phyloP scores from a whole-genome alignment of 164 flowering plant genomes.

The Vitis cinerea region DNA sequence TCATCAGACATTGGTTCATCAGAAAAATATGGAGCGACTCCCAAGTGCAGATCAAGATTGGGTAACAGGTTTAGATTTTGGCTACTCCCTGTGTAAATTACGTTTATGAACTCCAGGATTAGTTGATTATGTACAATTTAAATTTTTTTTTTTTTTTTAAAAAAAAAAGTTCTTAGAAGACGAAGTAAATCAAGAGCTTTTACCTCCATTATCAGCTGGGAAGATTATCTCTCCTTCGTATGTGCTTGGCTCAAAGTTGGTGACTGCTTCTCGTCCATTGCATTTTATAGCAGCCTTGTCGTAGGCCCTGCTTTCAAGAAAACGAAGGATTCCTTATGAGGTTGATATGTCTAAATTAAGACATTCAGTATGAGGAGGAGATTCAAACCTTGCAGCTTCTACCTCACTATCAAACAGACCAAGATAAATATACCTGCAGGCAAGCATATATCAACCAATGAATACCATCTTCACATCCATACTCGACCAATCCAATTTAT shows the following conservation, averaged over 20 bases:
- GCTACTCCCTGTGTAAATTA: slow-evolving; percentile 9
- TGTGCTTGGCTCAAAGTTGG: slow-evolving; percentile 39
- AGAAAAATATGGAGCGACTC: slow-evolving; percentile 25
- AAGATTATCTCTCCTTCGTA: slow-evolving; percentile 25
- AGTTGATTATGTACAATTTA: neutral
- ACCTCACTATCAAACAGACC: slow-evolving; percentile 46
- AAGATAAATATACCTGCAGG: slow-evolving; percentile 47
- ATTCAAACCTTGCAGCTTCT: slow-evolving; percentile 47
- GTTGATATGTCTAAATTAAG: neutral
- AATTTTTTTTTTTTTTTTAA: neutral
- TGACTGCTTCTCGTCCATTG: slow-evolving; percentile 48
- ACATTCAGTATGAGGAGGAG: neutral
- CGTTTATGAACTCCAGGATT: neutral
- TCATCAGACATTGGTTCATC: neutral
- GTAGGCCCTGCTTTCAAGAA: slow-evolving; percentile 34
- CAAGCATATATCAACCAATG: slow-evolving; percentile 7
- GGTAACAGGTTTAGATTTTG: neutral
- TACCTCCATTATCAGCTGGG: slow-evolving; percentile 16
- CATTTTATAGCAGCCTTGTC: slow-evolving; percentile 51
- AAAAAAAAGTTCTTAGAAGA: neutral
- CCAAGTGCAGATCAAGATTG: slow-evolving; percentile 46
- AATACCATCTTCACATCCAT: slow-evolving; percentile 2
- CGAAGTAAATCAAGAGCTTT: neutral
- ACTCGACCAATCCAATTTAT: neutral
- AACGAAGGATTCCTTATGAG: neutral